Evolutionary conservation across 495 filamentous ascomycete species (phyloP).

Genomic region (Penicillium tannophilum): DNA sequence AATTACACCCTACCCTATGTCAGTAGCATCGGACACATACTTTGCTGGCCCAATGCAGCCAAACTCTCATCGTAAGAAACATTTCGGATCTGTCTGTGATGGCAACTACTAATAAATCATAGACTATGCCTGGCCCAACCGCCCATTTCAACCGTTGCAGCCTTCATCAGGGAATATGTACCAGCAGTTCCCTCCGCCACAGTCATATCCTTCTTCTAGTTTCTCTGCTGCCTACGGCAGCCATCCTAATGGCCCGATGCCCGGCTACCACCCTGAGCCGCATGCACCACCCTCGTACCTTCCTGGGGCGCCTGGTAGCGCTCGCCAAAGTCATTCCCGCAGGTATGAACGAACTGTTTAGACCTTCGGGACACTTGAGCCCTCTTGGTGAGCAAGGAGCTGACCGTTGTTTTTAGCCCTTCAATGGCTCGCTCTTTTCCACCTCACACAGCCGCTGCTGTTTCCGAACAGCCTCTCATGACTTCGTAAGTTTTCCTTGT

Average conservation of each 20-base stretch:
- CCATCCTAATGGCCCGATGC: constrained; percentile 13
- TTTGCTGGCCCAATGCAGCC: constrained; percentile 33
- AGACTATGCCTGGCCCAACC: constrained; percentile 31
- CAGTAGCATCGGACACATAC: constrained; percentile 29
- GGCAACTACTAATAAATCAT: constrained; percentile 10
- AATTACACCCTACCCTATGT: constrained; percentile 29
- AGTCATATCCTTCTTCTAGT: constrained; percentile 21
- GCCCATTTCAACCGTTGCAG: constrained; percentile 25
- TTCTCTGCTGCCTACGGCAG: constrained; percentile 22
- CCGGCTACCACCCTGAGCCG: constrained; percentile 19
- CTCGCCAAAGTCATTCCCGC: constrained; percentile 19
- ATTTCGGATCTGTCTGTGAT: neutral
- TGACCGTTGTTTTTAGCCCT: constrained; percentile 17
- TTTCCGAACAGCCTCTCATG: constrained; percentile 26
- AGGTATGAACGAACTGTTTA: constrained; percentile 15
- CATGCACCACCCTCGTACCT: constrained; percentile 21
- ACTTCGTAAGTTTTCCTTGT: constrained; percentile 23
- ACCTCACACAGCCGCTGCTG: constrained; percentile 10
- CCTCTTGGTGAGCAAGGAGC: neutral
- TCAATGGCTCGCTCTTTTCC: constrained; percentile 21
- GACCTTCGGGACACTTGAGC: neutral
- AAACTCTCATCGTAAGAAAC: constrained; percentile 25
- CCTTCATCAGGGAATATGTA: constrained; percentile 21
- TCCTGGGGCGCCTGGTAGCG: constrained; percentile 14
- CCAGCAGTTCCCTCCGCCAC: constrained; percentile 20